phyloP scores from a whole-genome alignment of 176 grass and related monocot genomes.

The Leersia perrieri region DNA sequence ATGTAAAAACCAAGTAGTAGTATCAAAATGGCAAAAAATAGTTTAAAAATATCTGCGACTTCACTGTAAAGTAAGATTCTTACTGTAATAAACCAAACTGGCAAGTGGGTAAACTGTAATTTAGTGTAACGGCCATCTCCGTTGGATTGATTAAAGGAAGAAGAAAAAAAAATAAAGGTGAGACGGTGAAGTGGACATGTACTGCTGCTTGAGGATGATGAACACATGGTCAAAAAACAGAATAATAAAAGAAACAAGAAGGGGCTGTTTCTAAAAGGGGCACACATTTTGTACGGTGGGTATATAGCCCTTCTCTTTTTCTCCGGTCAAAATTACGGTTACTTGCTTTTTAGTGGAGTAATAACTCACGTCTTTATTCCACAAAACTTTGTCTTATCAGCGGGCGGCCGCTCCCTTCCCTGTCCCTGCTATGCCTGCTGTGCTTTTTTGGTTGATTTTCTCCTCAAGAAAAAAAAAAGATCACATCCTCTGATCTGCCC shows the following conservation, averaged over 20 bases:
- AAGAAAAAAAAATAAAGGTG: neutral
- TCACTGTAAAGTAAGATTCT: neutral
- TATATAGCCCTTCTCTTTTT: neutral
- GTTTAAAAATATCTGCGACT: neutral
- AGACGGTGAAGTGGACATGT: neutral
- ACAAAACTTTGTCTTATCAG: constrained; percentile 26
- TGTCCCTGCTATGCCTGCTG: neutral
- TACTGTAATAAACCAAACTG: neutral
- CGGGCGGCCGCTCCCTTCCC: neutral
- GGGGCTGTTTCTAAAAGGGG: neutral
- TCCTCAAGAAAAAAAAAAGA: neutral
- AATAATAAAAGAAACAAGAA: neutral
- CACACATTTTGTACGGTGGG: neutral
- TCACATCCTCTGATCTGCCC: too few species aligned
- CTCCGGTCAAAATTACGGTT: constrained; percentile 12
- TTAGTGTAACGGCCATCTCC: neutral
- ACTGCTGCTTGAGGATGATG: neutral
- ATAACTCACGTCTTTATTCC: constrained; percentile 9
- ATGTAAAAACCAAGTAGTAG: neutral
- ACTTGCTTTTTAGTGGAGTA: neutral
- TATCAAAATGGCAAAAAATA: neutral
- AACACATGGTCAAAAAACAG: neutral
- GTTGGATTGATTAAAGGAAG: neutral
- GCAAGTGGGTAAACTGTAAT: neutral
- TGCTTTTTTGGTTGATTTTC: neutral